Conservation (phyloP, 2,329 filamentous ascomycete species). For the Gaeumannomyces sp. region DNA sequence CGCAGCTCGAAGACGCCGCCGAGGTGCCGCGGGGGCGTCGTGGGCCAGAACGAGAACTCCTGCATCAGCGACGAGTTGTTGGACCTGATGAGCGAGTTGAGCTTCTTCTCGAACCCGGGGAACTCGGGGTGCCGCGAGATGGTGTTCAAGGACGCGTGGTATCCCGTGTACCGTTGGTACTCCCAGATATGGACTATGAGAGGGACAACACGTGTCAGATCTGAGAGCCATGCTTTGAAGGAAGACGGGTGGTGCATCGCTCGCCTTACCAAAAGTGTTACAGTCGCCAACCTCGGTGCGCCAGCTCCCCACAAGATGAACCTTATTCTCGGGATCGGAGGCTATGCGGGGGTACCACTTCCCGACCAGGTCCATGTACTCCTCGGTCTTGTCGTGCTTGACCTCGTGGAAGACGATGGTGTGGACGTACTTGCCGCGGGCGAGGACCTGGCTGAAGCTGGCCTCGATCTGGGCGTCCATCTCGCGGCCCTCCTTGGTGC, state of each 20-base stretch:
- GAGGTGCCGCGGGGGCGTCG: conserved; percentile 78
- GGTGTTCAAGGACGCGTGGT: conserved; percentile 82
- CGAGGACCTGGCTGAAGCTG: conserved; percentile 90
- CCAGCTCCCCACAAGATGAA: conserved; percentile 96
- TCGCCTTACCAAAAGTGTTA: conserved; percentile 78
- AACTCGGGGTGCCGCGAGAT: conserved; percentile 82
- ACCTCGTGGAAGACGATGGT: conserved; percentile 96
- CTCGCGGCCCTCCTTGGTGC: conserved; percentile 89
- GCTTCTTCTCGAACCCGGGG: conserved; percentile 72
- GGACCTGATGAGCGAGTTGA: conserved; percentile 75
- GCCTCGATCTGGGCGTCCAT: conserved; percentile 94
- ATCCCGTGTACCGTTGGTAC: conserved; percentile 94
- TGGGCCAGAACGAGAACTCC: conserved; percentile 99
- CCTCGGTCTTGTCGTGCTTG: conserved; percentile 89
- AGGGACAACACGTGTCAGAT: not conserved
- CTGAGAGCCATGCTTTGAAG: not conserved
- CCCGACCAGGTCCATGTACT: conserved; percentile 86
- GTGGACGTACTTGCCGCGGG: conserved; percentile 96
- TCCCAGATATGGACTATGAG: conserved; percentile 94
- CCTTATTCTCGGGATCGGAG: conserved; percentile 77
- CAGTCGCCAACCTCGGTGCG: conserved; percentile 95
- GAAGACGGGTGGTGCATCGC: not conserved
- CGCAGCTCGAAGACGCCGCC: conserved; percentile 93
- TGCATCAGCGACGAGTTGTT: conserved; percentile 95
- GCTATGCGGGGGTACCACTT: conserved; percentile 92